These are phyloP conservation scores for Citropsis articulata DNA, from an alignment of 345 rosid genomes.

Conservation along the genomic window DNA sequence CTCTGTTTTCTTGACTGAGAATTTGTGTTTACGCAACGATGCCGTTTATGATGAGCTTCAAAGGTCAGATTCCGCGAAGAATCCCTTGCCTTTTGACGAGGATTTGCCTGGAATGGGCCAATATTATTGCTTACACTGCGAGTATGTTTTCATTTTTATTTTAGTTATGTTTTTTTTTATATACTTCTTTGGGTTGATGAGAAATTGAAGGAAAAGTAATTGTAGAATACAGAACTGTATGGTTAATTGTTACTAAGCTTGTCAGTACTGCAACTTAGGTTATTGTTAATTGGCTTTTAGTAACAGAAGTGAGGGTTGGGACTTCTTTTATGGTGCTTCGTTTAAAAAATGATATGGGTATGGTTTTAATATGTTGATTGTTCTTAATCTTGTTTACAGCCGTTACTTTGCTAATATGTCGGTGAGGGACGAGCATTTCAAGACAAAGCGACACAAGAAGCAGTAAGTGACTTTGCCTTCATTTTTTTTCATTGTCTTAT, in stretches of 20 bases:
- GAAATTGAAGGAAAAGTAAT: not conserved
- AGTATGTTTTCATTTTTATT: conserved; percentile 42
- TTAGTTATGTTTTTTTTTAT: not conserved
- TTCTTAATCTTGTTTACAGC: conserved; percentile 37
- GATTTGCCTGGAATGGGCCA: conserved; percentile 99
- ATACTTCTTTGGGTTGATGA: not conserved
- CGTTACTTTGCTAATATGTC: conserved; percentile 67
- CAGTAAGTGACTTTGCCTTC: conserved; percentile 41
- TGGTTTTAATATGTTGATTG: not conserved
- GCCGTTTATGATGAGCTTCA: conserved; percentile 76
- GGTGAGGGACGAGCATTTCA: conserved; percentile 81
- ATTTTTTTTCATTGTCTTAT: not conserved
- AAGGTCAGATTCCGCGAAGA: conserved; percentile 54
- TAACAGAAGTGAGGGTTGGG: not conserved
- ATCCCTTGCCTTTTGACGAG: conserved; percentile 62
- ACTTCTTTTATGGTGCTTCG: not conserved
- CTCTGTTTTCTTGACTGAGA: conserved; percentile 34
- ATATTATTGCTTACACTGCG: conserved; percentile 93
- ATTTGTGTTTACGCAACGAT: conserved; percentile 60
- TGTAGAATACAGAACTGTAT: no score
- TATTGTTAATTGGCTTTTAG: not conserved
- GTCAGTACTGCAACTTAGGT: no score
- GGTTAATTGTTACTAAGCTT: not conserved
- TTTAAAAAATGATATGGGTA: not conserved
- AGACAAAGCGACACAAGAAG: conserved; percentile 88